Base-by-base conservation (phyloP, 148 eudicot species). In the Vaccinium corymbosum region DNA sequence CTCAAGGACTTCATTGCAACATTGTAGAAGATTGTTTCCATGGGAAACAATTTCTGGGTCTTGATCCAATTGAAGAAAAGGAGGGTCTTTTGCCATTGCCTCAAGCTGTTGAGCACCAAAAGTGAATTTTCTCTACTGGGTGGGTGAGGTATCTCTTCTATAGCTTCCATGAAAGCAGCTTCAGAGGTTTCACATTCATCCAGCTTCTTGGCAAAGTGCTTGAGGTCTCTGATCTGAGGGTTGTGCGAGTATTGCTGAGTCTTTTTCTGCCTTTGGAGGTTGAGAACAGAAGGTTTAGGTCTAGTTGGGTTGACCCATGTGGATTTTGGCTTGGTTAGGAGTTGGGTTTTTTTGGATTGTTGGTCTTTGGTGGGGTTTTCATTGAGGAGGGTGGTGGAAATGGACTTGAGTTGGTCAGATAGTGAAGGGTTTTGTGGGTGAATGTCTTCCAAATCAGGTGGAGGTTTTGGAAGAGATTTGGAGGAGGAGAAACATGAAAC, bases 1-100 rank as follows among this genome's bases (percentile, higher is more conserved):
- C 98, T 92, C 92, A 97, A 89, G 75, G 93, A 92, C 90, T 97
- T 97, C 99, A 97, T 97, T 14, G 86, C 32, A 19, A 97, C 99
- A 88, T 97, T 97, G 62, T 97, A 97, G 80, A 93, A 94, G 62
- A 95, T 94, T 0, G 98, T 95, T 76, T 97, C 99, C 90, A 95
- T 86, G 6, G 95, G 94, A 88, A 97, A 95, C 87, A 86, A 88
- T 64, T 94, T 76, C 85, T 88, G 90, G 91, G 91, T 56, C 84
- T 95, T 94, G 29, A 94, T 84, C 99, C 99, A 97, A 86, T 94
- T 92, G 84, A 97, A 93, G 90, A 94, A 97, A 86, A 86, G 70
- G 35, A 92, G 76, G 6, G 96, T 71, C 89, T 94, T 97, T 80
- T 93, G 87, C 99, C 98, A 97, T 0, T 93, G 90, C 87, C 75